phyloP scores from a whole-genome alignment of 139 green algal genomes.

The Asterochloris erici region DNA sequence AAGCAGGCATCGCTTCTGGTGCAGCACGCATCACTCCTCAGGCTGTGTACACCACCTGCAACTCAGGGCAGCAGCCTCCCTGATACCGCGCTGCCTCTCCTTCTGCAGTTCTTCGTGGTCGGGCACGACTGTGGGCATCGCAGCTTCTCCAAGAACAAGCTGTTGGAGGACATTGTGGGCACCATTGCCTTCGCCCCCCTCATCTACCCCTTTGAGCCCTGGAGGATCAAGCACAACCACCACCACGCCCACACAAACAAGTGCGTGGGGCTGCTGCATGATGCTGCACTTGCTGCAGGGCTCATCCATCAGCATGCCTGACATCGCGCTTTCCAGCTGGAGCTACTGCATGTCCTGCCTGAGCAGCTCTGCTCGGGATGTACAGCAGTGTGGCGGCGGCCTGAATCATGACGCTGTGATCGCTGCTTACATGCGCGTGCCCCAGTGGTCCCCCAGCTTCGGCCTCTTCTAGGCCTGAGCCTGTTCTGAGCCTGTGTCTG shows the following conservation, averaged over 20 bases:
- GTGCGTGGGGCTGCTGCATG: conserved; percentile 32
- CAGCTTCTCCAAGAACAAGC: conserved; percentile 91
- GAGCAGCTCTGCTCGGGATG: too few species aligned
- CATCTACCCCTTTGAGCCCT: conserved; percentile 97
- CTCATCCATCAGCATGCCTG: neutral
- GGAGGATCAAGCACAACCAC: conserved; percentile 98
- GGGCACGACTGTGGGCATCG: conserved; percentile 95
- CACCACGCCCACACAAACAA: conserved; percentile 99
- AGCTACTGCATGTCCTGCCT: too few species aligned
- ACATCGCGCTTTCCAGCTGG: neutral
- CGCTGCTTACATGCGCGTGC: too few species aligned
- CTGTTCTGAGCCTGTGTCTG: too few species aligned
- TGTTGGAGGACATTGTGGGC: conserved; percentile 96
- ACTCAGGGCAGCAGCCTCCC: neutral
- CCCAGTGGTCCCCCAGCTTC: too few species aligned
- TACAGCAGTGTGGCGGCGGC: too few species aligned
- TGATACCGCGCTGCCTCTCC: neutral
- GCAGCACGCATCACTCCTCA: neutral
- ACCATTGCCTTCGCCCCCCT: conserved; percentile 90
- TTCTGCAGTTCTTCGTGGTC: conserved; percentile 85
- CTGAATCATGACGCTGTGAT: too few species aligned
- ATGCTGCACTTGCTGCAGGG: neutral
- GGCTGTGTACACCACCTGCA: neutral
- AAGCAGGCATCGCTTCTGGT: neutral
- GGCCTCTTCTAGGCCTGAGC: too few species aligned